A percentile compares a stretch with the other conserved stretches of the same genome.
Evolutionary conservation across 768 basidiomycete genomes (phyloP).

Genomic region (Podaxis sp.): DNA sequence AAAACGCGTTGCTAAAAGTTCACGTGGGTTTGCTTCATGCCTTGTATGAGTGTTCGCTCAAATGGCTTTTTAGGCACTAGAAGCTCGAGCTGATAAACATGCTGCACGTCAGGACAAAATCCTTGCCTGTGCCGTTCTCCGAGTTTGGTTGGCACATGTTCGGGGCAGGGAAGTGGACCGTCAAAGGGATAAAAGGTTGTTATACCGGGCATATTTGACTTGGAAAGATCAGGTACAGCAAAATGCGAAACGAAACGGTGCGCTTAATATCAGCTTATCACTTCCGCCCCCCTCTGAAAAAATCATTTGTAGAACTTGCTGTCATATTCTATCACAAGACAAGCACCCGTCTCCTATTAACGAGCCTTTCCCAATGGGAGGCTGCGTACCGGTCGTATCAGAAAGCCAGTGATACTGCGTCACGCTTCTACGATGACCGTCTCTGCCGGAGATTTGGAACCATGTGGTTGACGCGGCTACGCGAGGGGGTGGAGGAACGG

Average conservation of each 20-base stretch:
- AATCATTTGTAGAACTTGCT: slow-evolving; percentile 20
- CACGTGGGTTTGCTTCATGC: slow-evolving; percentile 20
- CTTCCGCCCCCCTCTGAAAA: background rate
- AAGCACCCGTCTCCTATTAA: slow-evolving; percentile 18
- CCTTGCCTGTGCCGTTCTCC: slow-evolving; percentile 25
- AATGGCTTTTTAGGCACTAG: slow-evolving; percentile 42
- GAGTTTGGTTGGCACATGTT: slow-evolving; percentile 30
- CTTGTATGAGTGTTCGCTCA: background rate
- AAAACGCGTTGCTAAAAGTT: slow-evolving; percentile 4
- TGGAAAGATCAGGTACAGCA: slow-evolving; percentile 23
- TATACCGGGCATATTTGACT: slow-evolving; percentile 20
- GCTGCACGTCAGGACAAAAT: slow-evolving; percentile 24
- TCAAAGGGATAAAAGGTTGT: slow-evolving; percentile 17
- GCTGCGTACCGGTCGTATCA: slow-evolving; percentile 22
- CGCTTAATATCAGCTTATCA: background rate
- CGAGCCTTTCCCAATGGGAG: slow-evolving; percentile 22
- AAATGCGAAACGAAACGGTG: slow-evolving; percentile 23
- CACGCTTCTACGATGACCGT: slow-evolving; percentile 22
- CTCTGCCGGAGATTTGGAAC: slow-evolving; percentile 16
- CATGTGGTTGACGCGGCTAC: slow-evolving; percentile 8
- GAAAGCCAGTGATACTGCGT: slow-evolving; percentile 24
- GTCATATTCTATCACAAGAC: slow-evolving; percentile 19
- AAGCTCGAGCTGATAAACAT: slow-evolving; percentile 57
- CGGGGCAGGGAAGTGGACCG: slow-evolving; percentile 24
- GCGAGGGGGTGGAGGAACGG: slow-evolving; percentile 23